These are phyloP conservation scores for Penicillium vulpinum DNA, from an alignment of 2,329 filamentous ascomycete species.

Conservation along the genomic window DNA sequence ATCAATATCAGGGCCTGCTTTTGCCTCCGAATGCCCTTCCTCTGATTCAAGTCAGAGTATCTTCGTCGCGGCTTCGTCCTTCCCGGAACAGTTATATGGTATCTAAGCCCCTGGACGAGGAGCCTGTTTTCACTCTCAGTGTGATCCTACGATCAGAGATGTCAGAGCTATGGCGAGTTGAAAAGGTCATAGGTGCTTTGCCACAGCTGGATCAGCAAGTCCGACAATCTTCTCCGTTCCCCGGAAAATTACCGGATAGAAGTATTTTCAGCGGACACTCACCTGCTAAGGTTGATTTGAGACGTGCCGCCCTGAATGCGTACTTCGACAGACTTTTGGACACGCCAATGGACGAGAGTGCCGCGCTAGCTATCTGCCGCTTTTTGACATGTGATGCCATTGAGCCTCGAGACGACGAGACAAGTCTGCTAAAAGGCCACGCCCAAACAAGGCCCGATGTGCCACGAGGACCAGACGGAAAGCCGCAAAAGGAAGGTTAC, in stretches of 20 bases:
- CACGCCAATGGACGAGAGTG: slow-evolving; percentile 72
- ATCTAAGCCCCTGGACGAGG: slow-evolving; percentile 78
- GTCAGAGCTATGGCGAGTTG: slow-evolving; percentile 82
- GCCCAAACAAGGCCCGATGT: slow-evolving; percentile 34
- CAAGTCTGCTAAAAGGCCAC: slow-evolving; percentile 47
- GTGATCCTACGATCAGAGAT: slow-evolving; percentile 69
- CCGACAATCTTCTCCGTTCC: slow-evolving; percentile 70
- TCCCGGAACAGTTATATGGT: slow-evolving; percentile 82
- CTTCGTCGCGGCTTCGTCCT: slow-evolving; percentile 91
- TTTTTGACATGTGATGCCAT: slow-evolving; percentile 74
- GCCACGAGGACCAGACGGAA: slow-evolving; percentile 59
- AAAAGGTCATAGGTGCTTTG: slow-evolving; percentile 84
- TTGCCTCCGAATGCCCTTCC: slow-evolving; percentile 86
- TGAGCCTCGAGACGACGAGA: slow-evolving; percentile 55
- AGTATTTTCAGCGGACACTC: slow-evolving; percentile 88
- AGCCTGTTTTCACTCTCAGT: slow-evolving; percentile 90
- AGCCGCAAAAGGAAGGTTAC: slow-evolving; percentile 80
- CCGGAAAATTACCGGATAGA: slow-evolving; percentile 76
- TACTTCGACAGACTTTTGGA: slow-evolving; percentile 87
- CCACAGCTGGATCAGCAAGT: slow-evolving; percentile 79
- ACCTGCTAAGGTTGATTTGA: slow-evolving; percentile 87
- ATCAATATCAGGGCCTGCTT: slow-evolving; percentile 82
- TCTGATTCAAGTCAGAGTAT: slow-evolving; percentile 80
- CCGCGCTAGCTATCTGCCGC: slow-evolving; percentile 78
- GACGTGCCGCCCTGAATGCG: slow-evolving; percentile 73